Base-by-base conservation (phyloP, 1,284 basidiomycete species). In the Ganoderma boninense region DNA sequence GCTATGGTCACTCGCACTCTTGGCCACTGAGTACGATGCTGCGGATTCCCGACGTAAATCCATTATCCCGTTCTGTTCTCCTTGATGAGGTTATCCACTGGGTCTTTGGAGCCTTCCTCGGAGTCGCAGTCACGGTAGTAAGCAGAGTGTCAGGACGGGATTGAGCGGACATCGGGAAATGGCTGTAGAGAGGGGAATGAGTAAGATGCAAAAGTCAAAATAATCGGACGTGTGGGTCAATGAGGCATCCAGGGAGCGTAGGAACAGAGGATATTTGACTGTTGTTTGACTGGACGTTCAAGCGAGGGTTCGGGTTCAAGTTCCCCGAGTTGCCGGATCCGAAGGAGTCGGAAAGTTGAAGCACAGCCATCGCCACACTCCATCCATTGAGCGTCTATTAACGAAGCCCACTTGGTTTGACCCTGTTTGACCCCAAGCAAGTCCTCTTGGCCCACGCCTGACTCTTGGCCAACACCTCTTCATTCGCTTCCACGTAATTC, bases 341-440 rank as follows among this genome's bases (percentile, higher is more conserved):
- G 59, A 42, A 5, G 1, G 42, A 23, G 8, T 6, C 60, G 60
- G 60, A 62, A 6, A 62, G 60, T 32, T 1, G 16, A 4, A 60
- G 57, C 57, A 60, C 57, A 60, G 57, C 57, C 57, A 60, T 60
- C 57, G 32, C 29, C 35, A 60, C 20, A 3, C 32, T 32, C 2
- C 35, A 40, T 40, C 35, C 1, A 13, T 13, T 0, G 35, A 20
- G 57, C 57, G 57, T 40, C 35, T 60, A 60, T 40, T n/a, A 8
- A 8, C 23, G 18, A 35, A 13, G 35, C 11, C 6, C 2, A 6
- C 20, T 23, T 18, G 18, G n/a, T n/a, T n/a, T n/a, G n/a, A n/a
- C n/a, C n/a, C n/a, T n/a, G n/a, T n/a, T n/a, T n/a, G n/a, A n/a
- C n/a, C n/a, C n/a, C n/a, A n/a, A n/a, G n/a, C n/a, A n/a, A n/a